phyloP scores from a whole-genome alignment of 768 basidiomycete species.

The Serendipita indica region DNA sequence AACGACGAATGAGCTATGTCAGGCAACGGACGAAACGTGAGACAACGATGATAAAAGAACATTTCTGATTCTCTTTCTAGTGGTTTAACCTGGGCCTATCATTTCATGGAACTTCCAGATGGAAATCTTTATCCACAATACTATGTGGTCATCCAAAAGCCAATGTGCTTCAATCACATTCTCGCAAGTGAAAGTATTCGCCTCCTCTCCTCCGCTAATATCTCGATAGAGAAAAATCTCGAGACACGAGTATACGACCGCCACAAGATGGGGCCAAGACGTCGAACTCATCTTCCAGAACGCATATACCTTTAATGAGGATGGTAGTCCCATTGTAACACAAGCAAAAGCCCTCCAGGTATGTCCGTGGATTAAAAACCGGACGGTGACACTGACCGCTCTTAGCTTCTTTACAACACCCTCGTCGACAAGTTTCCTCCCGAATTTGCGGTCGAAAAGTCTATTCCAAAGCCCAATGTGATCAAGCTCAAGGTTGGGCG shows the following conservation, averaged over 20 bases:
- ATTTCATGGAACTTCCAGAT: not conserved
- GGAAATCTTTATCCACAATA: conserved; percentile 60
- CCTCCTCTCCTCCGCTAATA: conserved; percentile 5
- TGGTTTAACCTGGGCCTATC: conserved; percentile 39
- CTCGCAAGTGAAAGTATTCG: conserved; percentile 36
- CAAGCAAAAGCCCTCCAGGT: conserved; percentile 57
- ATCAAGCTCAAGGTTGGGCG: conserved; percentile 15
- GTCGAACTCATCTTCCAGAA: conserved; percentile 85
- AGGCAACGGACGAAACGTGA: conserved; percentile 49
- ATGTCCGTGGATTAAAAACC: conserved; percentile 15
- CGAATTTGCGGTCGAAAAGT: conserved; percentile 30
- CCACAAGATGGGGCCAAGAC: conserved; percentile 64
- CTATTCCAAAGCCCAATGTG: conserved; percentile 14
- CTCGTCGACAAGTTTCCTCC: conserved; percentile 58
- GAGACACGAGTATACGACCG: conserved; percentile 55
- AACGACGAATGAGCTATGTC: conserved; percentile 19
- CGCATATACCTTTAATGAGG: conserved; percentile 76
- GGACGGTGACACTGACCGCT: not conserved
- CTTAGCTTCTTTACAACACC: conserved; percentile 32
- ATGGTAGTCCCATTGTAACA: conserved; percentile 70
- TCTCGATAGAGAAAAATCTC: conserved; percentile 57
- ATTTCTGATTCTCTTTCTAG: conserved; percentile 17
- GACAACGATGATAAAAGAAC: conserved; percentile 55
- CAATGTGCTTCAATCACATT: conserved; percentile 63
- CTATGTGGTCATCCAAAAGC: conserved; percentile 64